Base-by-base conservation (phyloP, 75 land plant genomes). In the Chamaecyparis obtusa region DNA sequence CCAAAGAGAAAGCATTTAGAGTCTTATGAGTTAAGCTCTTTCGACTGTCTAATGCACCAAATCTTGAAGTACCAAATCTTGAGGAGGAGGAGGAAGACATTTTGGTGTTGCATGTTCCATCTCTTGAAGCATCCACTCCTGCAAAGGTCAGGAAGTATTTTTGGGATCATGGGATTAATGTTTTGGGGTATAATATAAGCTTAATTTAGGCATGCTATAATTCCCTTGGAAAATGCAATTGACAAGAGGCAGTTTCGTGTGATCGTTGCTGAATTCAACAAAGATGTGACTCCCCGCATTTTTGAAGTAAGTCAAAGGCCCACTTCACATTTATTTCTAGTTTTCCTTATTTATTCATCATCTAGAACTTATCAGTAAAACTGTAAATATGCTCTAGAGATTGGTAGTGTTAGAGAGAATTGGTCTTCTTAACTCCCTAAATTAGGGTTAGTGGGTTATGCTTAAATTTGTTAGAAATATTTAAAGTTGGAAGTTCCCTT, bases 91-190 rank as follows among this genome's bases (percentile, higher is more conserved):
- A 56, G 17, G 49, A 84, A 10, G 88, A 86, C 6, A 30, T 13
- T 19, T 64, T 37, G 1, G 90, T 83, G 37, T 84, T 39, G 39
- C 35, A 9, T 54, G 37, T 87, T 36, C 77, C 87, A 32, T 82
- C 89, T 21, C 16, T 87, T 24, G 90, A 89, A 60, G 86, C 56
- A 8, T 86, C 89, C 5, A 77, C 87, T 56, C 90, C 89, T 17
- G 90, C 88, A 17, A 89, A 89, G 56, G 89, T 86, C 54, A 89
- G 54, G 17, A 89, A 89, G 82, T 86, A 88, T 9, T 89, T 89
- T n/a, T 89, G 90, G 90, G 90, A 88, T 46, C 90, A 76, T 51
- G 90, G 90, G 13, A 71, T 87, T 35, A 88, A 89, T 57, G 85
- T 87, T 51, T 41, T 87, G 69, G 89, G 89, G 46, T 89, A 89